Percentiles rank a stretch among this genome's conserved stretches.
These are phyloP conservation scores for Metarhizium humberi DNA, from an alignment of 2,329 filamentous ascomycete genomes.

Conservation along the genomic window DNA sequence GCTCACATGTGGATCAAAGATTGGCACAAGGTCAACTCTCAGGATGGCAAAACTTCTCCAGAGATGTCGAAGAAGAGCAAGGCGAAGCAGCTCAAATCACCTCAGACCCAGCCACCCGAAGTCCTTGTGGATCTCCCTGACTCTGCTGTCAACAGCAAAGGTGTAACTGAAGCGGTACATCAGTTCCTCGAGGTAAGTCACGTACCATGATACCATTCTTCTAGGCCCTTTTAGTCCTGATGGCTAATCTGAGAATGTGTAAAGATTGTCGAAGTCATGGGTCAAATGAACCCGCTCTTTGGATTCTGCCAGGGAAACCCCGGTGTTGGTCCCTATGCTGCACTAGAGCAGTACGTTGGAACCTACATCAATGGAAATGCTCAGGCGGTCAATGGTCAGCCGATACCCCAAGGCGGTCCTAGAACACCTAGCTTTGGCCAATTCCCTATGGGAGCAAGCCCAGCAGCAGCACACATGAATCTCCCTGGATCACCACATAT, in stretches of 20 bases:
- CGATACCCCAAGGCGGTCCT: slow-evolving; percentile 34
- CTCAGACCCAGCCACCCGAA: slow-evolving; percentile 48
- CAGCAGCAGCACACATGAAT: slow-evolving; percentile 49
- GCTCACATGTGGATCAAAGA: slow-evolving; percentile 57
- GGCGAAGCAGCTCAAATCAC: slow-evolving; percentile 48
- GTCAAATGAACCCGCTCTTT: slow-evolving; percentile 58
- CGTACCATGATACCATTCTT: not conserved
- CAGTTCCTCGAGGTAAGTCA: slow-evolving; percentile 52
- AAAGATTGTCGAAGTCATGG: slow-evolving; percentile 56
- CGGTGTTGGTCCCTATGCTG: slow-evolving; percentile 44
- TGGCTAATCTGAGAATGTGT: slow-evolving; percentile 9
- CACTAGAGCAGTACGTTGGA: slow-evolving; percentile 51
- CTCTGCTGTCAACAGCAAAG: slow-evolving; percentile 48
- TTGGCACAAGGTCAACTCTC: slow-evolving; percentile 49
- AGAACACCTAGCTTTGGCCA: slow-evolving; percentile 47
- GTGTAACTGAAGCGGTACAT: slow-evolving; percentile 51
- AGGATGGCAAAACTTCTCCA: slow-evolving; percentile 50
- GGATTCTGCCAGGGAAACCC: slow-evolving; percentile 46
- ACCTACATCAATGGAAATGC: slow-evolving; percentile 32
- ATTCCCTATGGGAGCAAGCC: slow-evolving; percentile 51
- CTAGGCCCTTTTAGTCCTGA: not conserved
- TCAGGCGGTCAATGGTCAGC: slow-evolving; percentile 38
- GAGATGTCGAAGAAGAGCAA: slow-evolving; percentile 62
- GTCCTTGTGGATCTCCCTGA: slow-evolving; percentile 47
- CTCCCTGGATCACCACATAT: slow-evolving; percentile 53